phyloP scores from a whole-genome alignment of 1,139 yeast genomes.

The Scheffersomyces titani region DNA sequence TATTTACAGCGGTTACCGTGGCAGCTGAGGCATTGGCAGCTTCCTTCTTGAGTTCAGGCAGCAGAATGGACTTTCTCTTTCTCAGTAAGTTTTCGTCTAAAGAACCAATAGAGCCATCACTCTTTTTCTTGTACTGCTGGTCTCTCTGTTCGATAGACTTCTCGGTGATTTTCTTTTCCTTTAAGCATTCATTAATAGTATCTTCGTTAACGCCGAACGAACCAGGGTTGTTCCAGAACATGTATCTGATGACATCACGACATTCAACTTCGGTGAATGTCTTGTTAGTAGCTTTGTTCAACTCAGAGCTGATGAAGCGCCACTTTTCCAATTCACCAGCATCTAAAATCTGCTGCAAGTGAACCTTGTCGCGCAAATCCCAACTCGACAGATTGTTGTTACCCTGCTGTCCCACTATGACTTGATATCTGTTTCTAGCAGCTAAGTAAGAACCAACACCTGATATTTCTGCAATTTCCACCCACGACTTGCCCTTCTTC shows the following conservation, averaged over 20 bases:
- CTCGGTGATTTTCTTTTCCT: slow-evolving; percentile 41
- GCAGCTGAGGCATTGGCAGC: slow-evolving; percentile 2
- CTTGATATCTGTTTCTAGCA: slow-evolving; percentile 78
- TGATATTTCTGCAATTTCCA: slow-evolving; percentile 68
- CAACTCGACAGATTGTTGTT: slow-evolving; percentile 67
- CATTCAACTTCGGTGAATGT: slow-evolving; percentile 55
- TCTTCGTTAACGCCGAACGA: slow-evolving; percentile 58
- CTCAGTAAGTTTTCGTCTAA: not conserved
- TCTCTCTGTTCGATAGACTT: slow-evolving; percentile 33
- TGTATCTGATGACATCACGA: slow-evolving; percentile 51
- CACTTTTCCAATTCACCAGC: slow-evolving; percentile 75
- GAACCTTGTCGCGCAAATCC: slow-evolving; percentile 58
- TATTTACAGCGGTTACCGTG: slow-evolving; percentile 3
- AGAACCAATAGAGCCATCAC: slow-evolving; percentile 1
- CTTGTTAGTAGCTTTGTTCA: slow-evolving; percentile 61
- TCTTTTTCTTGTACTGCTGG: slow-evolving; percentile 15
- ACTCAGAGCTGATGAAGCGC: slow-evolving; percentile 62
- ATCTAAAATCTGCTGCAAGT: slow-evolving; percentile 56
- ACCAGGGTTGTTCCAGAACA: slow-evolving; percentile 60
- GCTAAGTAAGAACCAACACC: slow-evolving; percentile 70
- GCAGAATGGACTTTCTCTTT: slow-evolving; percentile 1
- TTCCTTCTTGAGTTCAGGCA: slow-evolving; percentile 1
- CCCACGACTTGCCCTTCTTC: slow-evolving; percentile 68
- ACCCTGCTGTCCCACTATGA: slow-evolving; percentile 81
- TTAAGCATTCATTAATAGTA: slow-evolving; percentile 36